Evolutionary conservation across 1,284 basidiomycete species (phyloP).

Genomic region (Leccinum huronense): DNA sequence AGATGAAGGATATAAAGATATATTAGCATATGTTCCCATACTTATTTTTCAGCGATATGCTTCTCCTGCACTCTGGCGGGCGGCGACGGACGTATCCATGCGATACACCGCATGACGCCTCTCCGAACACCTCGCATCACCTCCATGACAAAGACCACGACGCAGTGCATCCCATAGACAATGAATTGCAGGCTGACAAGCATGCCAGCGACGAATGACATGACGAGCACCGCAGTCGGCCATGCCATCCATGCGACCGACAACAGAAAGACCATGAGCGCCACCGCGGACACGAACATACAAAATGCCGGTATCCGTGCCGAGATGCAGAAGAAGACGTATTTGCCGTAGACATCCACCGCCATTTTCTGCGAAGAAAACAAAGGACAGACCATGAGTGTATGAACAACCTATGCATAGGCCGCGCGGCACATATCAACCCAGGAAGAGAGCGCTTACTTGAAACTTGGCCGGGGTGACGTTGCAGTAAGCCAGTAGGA

Average conservation of each 20-base stretch:
- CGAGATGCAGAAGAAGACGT: slow-evolving; percentile 65
- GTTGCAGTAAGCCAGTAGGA: slow-evolving; percentile 57
- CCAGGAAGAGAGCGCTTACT: slow-evolving; percentile 35
- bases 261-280: slow-evolving; percentile 58
- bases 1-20: slow-evolving; percentile 1
- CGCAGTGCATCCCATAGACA: slow-evolving; percentile 50
- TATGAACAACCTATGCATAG: neutral
- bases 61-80: slow-evolving; percentile 16
- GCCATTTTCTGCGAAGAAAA: slow-evolving; percentile 43
- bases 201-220: slow-evolving; percentile 55
- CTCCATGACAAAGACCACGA: slow-evolving; percentile 19
- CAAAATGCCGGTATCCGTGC: slow-evolving; percentile 60
- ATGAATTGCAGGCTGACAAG: slow-evolving; percentile 63
- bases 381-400: neutral
- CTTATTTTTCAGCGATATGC: slow-evolving; percentile 7
- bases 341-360: slow-evolving; percentile 54
- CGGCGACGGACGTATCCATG: slow-evolving; percentile 15
- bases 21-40: neutral
- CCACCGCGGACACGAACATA: slow-evolving; percentile 50
- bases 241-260: slow-evolving; percentile 60
- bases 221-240: slow-evolving; percentile 56
- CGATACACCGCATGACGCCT: slow-evolving; percentile 16
- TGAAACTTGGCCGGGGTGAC: slow-evolving; percentile 50
- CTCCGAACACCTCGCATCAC: slow-evolving; percentile 14
- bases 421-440: neutral